phyloP scores from a whole-genome alignment of 768 basidiomycete species.

The Pleurotus giganteus region DNA sequence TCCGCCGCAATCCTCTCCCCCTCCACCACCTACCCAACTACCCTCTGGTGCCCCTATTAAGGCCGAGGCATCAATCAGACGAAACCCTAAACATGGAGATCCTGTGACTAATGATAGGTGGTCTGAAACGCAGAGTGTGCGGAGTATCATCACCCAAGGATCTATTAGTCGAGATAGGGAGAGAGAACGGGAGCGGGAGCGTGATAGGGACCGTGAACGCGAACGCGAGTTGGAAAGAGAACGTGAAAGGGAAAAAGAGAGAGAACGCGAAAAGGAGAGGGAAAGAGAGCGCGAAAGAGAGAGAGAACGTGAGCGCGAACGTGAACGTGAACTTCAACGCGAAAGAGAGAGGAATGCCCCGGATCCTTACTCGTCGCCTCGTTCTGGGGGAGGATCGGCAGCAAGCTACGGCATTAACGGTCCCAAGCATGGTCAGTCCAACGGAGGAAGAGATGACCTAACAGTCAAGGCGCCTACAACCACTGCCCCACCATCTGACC shows the following conservation, averaged over 20 bases:
- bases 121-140: constrained; percentile 1
- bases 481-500: not conserved
- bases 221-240: not conserved
- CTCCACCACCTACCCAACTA: constrained; percentile 20
- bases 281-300: not conserved
- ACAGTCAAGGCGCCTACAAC: not conserved
- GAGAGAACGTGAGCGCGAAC: not conserved
- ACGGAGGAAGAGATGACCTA: not conserved
- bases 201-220: not conserved
- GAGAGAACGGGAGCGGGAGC: not conserved
- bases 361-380: not conserved
- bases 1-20: constrained; percentile 21
- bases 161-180: not conserved
- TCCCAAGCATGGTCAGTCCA: not conserved
- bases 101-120: not conserved
- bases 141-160: constrained; percentile 1
- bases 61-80: not conserved
- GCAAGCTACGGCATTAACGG: not conserved
- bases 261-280: not conserved
- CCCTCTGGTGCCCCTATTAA: constrained; percentile 6
- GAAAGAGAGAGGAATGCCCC: not conserved
- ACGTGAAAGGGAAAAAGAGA: not conserved
- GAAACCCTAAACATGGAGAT: not conserved
- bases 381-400: not conserved
- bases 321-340: not conserved